phyloP scores from a whole-genome alignment of 2,329 filamentous ascomycete species.

The Aplosporella prunicola region DNA sequence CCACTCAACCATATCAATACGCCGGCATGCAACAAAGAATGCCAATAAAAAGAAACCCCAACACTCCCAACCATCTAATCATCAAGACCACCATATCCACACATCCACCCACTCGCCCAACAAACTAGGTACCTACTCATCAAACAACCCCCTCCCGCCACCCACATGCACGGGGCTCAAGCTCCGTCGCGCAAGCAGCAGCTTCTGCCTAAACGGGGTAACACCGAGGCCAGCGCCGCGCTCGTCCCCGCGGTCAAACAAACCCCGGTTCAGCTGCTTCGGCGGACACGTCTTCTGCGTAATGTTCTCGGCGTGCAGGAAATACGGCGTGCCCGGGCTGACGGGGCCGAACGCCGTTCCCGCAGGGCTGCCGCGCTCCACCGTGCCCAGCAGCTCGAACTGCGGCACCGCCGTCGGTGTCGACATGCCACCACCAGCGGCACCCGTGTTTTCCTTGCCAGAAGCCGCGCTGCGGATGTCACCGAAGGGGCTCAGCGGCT shows the following conservation, averaged over 20 bases:
- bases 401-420: conserved; percentile 11
- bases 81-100: too few species aligned
- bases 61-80: too few species aligned
- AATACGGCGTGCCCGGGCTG: conserved; percentile 39
- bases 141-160: neutral
- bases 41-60: too few species aligned
- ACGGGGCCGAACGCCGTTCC: conserved; percentile 8
- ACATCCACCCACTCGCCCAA: too few species aligned
- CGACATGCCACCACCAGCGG: conserved; percentile 21
- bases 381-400: conserved; percentile 14
- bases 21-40: too few species aligned
- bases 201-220: conserved; percentile 18
- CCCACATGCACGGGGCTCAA: conserved; percentile 6
- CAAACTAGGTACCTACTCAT: too few species aligned
- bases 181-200: conserved; percentile 15
- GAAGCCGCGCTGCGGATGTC: neutral
- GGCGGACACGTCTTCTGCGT: conserved; percentile 47
- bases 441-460: conserved; percentile 11
- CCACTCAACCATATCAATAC: too few species aligned
- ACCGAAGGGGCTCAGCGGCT: conserved; percentile 12
- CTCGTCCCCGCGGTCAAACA: conserved; percentile 8
- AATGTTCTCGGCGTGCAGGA: conserved; percentile 33
- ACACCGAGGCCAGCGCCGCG: neutral
- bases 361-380: conserved; percentile 29
- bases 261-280: conserved; percentile 30